Evolutionary conservation across 2,329 filamentous ascomycete genomes (phyloP), one percentile per base, ranked within the genome.

Genomic region (Ilyonectria destructans): DNA sequence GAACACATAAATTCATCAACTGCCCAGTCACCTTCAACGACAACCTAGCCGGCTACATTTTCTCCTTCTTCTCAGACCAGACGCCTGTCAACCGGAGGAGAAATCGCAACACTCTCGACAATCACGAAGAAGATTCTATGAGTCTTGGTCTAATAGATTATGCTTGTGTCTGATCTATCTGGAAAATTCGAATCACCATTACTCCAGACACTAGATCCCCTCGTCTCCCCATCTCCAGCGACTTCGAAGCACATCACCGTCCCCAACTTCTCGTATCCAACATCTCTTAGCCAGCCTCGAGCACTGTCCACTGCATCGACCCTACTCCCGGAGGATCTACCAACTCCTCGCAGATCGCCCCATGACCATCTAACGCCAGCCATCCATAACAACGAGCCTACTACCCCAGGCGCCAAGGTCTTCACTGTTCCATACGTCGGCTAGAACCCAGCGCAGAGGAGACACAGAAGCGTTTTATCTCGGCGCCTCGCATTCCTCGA

Each of bases 211-310:
- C 37, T 19, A 69, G 33, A 17, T 37, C 54, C 58, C 52, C 51
- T 33, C 46, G 26, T 52, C 17, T 35, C 46, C 21, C 56, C 33
- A 48, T 40, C 55, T 61, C n/a, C 48, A 23, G 29, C 45, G 26
- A n/a, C 33, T 43, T 9, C 19, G 3, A 52, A 55, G n/a, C 13
- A 55, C 9, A 37, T 35, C 12, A 35, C 33, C 9, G 49, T 71
- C 49, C 69, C 71, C 21, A 77, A 77, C 59, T 75, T 74, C 45
- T 75, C 72, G 21, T 77, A 75, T 60, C 74, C 71, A 4, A 69
- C 68, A 26, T 64, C 63, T 21, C 33, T 71, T 31, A 59, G 62
- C 45, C 26, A 67, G 23, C 68, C 60, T 26, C 64, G 40, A 19
- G 19, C 23, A 26, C 17, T 15, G 31, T 46, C 35, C 6, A 59